Conservation (phyloP, 768 basidiomycete genomes). For the Suillus subalutaceus region DNA sequence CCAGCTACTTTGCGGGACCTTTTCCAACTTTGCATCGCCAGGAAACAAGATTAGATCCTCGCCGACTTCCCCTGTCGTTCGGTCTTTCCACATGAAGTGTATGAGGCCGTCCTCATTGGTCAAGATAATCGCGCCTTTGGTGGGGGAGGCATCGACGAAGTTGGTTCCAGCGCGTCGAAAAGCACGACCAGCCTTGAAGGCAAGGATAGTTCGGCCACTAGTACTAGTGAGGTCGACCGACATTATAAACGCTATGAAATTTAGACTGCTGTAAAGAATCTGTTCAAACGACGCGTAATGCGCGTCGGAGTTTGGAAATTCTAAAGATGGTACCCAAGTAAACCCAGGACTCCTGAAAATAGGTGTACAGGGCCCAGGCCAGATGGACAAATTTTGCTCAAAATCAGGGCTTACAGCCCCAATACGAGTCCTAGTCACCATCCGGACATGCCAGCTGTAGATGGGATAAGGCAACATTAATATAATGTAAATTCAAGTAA, state of each 20-base stretch:
- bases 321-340: background rate
- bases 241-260: background rate
- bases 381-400: too few species aligned
- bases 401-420: too few species aligned
- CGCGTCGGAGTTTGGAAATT: slow-evolving; percentile 1
- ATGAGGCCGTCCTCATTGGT: slow-evolving; percentile 73
- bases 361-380: too few species aligned
- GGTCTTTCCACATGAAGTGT: slow-evolving; percentile 82
- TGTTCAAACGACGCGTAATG: slow-evolving; percentile 7
- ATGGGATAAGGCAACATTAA: too few species aligned
- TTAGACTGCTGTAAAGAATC: background rate
- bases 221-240: slow-evolving; percentile 26
- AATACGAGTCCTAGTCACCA: too few species aligned
- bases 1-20: slow-evolving; percentile 63
- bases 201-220: slow-evolving; percentile 35
- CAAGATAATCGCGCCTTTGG: slow-evolving; percentile 75
- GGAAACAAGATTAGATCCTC: slow-evolving; percentile 91
- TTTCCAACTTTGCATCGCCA: slow-evolving; percentile 79
- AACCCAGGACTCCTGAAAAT: too few species aligned
- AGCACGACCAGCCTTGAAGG: slow-evolving; percentile 74
- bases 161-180: slow-evolving; percentile 69
- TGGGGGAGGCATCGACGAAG: slow-evolving; percentile 63
- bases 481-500: too few species aligned
- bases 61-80: slow-evolving; percentile 58
- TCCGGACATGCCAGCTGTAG: too few species aligned